Conservation (phyloP, 1,284 basidiomycete genomes). For the Rhodotorula mucilaginosa region DNA sequence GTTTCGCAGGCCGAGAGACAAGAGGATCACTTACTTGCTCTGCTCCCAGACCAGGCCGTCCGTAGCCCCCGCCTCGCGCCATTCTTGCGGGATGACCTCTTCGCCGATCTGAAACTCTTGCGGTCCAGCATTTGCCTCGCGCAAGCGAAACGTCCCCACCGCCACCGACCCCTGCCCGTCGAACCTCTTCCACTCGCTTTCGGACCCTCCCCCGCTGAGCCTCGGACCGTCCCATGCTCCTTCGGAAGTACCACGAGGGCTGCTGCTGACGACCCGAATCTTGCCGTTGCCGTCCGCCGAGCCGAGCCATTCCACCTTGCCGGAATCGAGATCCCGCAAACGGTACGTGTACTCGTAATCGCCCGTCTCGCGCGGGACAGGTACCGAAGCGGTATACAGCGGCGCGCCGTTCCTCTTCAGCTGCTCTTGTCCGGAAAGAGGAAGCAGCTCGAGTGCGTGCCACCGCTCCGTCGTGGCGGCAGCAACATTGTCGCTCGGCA, state of each 20-base stretch:
- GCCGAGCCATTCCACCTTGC: slow-evolving; percentile 33
- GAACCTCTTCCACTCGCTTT: not conserved
- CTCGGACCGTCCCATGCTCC: not conserved
- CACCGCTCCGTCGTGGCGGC: slow-evolving; percentile 1
- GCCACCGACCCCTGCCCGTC: not conserved
- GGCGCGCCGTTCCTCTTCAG: too few species aligned
- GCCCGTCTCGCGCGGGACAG: not conserved
- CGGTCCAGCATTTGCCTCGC: slow-evolving; percentile 9
- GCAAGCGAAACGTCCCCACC: not conserved
- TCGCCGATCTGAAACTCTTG: not conserved
- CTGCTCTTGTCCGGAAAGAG: too few species aligned
- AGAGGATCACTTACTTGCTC: slow-evolving; percentile 8
- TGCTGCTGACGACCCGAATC: slow-evolving; percentile 6
- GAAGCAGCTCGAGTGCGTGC: slow-evolving; percentile 15
- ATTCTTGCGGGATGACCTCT: not conserved
- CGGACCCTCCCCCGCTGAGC: not conserved
- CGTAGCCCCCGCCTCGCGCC: not conserved
- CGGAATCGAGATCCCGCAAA: not conserved
- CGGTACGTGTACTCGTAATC: slow-evolving; percentile 38
- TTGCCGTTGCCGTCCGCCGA: slow-evolving; percentile 22
- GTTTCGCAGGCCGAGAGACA: too few species aligned
- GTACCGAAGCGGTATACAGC: not conserved
- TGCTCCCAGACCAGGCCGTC: slow-evolving; percentile 33
- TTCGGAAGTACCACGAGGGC: too few species aligned
- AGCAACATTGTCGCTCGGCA: not conserved